Base-by-base conservation (phyloP, 768 basidiomycete species). In the Piloderma croceum region DNA sequence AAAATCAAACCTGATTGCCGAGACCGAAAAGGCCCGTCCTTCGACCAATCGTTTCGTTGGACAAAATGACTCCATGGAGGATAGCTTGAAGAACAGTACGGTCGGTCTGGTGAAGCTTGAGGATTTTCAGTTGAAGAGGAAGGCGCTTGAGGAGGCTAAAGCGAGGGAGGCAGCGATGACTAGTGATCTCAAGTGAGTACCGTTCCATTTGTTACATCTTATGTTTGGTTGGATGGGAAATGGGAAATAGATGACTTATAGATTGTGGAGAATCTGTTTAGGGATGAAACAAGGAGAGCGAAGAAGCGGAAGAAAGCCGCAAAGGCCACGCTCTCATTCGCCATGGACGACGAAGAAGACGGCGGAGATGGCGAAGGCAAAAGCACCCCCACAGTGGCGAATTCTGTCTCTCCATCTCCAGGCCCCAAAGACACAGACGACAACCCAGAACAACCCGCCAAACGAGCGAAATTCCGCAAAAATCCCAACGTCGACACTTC, bases 401-500 rank as follows among this genome's bases (percentile, higher is more conserved):
- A 64, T 10, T 58, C 61, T 34, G 63, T 58, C 42, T 64, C 65
- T 20, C 61, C 64, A 25, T 57, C 61, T 24, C 71, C 72, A 35
- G 52, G 57, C 18, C 59, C 64, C 24, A n/a, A n/a, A n/a, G n/a
- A n/a, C n/a, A n/a, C n/a, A n/a, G 63, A 64, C 7, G 63, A 56
- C 23, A 63, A 64, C 32, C 69, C 70, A 11, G 73, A 63, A 37
- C 79, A 72, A 13, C 68, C 71, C 3, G 50, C 68, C 4, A 93
- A 93, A 61, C 77, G 81, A 31, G 65, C 76, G 43, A 91, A 87
- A 60, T 77, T 93, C 31, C 80, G 84, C 60, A 98, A 99, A 70
- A 97, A 98, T 51, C 96, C 96, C 1, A 72, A 83, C 32, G 96
- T 98, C 22, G 96, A 98, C 56, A 99, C 96, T 1, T 97, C 93